A percentile compares a stretch with the other conserved stretches of the same genome.
Evolutionary conservation across 2,329 filamentous ascomycete genomes (phyloP).

Genomic region (Aspergillus tanneri): DNA sequence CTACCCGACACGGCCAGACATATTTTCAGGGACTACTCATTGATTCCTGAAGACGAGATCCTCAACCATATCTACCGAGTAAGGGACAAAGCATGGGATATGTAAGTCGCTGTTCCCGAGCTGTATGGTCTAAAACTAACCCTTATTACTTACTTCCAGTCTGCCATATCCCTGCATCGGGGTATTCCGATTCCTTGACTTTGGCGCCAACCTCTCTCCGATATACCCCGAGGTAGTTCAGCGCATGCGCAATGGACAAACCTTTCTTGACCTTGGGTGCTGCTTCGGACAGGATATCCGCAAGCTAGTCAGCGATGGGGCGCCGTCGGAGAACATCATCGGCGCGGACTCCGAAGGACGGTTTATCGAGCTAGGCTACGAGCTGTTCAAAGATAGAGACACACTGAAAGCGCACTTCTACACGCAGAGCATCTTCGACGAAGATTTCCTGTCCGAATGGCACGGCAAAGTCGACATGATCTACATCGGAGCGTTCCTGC

Average conservation of each 20-base stretch:
- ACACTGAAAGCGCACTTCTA: constrained; percentile 2
- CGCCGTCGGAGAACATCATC: constrained; percentile 49
- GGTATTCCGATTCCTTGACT: constrained; percentile 22
- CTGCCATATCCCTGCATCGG: constrained; percentile 27
- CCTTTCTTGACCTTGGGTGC: constrained; percentile 26
- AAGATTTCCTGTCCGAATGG: constrained; percentile 2
- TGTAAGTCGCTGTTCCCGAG: not conserved
- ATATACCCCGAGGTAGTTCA: constrained; percentile 22
- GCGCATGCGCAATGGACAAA: constrained; percentile 21
- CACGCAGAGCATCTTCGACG: not conserved
- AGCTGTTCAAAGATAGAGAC: constrained; percentile 60
- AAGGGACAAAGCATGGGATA: not conserved
- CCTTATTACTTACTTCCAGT: too few species aligned
- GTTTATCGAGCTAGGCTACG: constrained; percentile 60
- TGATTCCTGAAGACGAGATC: not conserved
- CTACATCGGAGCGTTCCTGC: constrained; percentile 11
- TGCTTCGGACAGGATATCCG: constrained; percentile 26
- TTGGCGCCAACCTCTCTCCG: constrained; percentile 21
- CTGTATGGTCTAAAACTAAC: too few species aligned
- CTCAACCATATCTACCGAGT: not conserved
- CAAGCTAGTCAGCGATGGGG: constrained; percentile 45
- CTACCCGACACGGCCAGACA: not conserved
- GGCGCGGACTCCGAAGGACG: constrained; percentile 51
- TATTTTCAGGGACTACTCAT: not conserved
- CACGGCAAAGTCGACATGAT: constrained; percentile 10